phyloP scores from a whole-genome alignment of 768 basidiomycete species.

The Chalciporus piperatus region DNA sequence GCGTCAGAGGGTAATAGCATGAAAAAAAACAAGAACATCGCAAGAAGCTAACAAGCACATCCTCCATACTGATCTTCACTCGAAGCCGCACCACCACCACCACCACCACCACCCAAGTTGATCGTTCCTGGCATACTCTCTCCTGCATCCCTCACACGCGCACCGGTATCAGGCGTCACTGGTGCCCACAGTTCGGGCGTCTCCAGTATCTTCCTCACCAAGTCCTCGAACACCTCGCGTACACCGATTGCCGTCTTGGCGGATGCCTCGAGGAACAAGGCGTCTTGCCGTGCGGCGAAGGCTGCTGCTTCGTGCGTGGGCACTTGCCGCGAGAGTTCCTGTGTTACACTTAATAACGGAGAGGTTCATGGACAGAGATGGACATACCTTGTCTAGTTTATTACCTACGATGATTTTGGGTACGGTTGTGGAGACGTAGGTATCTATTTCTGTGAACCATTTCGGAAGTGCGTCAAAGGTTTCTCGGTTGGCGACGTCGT shows the following conservation, averaged over 20 bases:
- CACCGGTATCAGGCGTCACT: slow-evolving; percentile 19
- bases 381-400: slow-evolving; percentile 84
- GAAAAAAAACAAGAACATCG: too few relatives aligned
- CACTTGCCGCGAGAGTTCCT: slow-evolving; percentile 93
- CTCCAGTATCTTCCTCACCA: slow-evolving; percentile 80
- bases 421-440: slow-evolving; percentile 81
- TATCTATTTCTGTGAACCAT: slow-evolving; percentile 93
- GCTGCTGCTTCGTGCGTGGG: slow-evolving; percentile 69
- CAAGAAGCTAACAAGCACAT: slow-evolving; percentile 31
- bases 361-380: too few relatives aligned
- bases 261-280: slow-evolving; percentile 87
- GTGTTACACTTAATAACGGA: background rate
- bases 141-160: slow-evolving; percentile 4
- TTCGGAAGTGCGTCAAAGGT: slow-evolving; percentile 92
- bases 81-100: slow-evolving; percentile 7
- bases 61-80: slow-evolving; percentile 20
- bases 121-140: slow-evolving; percentile 45
- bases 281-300: slow-evolving; percentile 80
- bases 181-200: slow-evolving; percentile 78
- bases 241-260: slow-evolving; percentile 91
- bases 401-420: slow-evolving; percentile 94
- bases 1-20: too few relatives aligned
- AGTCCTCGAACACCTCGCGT: slow-evolving; percentile 67
- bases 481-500: slow-evolving; percentile 90
- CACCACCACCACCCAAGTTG: slow-evolving; percentile 24